Base-by-base conservation (phyloP, 1,284 basidiomycete species). In the Golubevia sp. region DNA sequence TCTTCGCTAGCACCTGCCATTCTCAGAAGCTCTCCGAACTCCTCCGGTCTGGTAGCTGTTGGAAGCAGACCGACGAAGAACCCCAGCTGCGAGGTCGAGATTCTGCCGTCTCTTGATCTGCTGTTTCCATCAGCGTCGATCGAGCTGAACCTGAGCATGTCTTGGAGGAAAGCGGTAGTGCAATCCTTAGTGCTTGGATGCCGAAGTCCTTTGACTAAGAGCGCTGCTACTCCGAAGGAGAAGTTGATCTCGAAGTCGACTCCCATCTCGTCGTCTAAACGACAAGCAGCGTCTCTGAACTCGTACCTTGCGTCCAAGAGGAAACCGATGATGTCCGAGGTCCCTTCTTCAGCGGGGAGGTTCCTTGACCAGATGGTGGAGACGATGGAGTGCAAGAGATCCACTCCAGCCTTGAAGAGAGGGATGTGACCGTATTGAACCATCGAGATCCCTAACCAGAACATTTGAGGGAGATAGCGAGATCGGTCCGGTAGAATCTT, bases 241-340 rank as follows among this genome's bases (percentile, higher is more conserved):
- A 79, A 79, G 64, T 76, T 77, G 67, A 72, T 71, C 51, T 79
- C 77, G 65, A 79, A 79, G 53, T 79, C 76, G n/a, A 79, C 70
- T 2, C 77, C 77, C 1, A 72, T 71, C 62, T 77, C 76, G 54
- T 77, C 77, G 51, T 79, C 77, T 24, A 79, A 59, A 54, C 69
- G 68, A 66, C 67, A 68, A 2, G 77, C 73, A 23, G 70, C 62
- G 23, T 79, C 76, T 26, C 72, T 71, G 63, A 77, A 76, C 56
- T 77, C 77, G 56, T 65, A 67, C 3, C 77, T 66, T 0, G 75
- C 75, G 56, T 77, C 77, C 48, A 77, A 50, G 48, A 79, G 60
- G 56, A 71, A 74, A n/a, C n/a, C n/a, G n/a, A n/a, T n/a, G 4
- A 77, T 63, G 27, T 77, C 76, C 34, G 51, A 11, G 24, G 55